Conservation (phyloP, 345 rosid genomes). For the Barbarea vulgaris region DNA sequence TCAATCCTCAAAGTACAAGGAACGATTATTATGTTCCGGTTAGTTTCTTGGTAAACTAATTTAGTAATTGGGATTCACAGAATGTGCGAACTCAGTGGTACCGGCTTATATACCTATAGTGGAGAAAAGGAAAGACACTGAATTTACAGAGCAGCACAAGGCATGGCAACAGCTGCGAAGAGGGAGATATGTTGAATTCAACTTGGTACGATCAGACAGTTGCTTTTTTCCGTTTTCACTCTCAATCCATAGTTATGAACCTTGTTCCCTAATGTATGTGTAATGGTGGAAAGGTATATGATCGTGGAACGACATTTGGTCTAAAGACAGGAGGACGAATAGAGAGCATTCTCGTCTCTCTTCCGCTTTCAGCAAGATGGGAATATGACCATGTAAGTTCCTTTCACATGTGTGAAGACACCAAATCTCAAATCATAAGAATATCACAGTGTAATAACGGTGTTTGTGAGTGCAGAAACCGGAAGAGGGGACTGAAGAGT, state of each 20-base stretch:
- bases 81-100: constrained; percentile 89
- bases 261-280: constrained; percentile 16
- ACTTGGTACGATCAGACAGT: constrained; percentile 58
- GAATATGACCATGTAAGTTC: constrained; percentile 90
- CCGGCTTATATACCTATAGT: constrained; percentile 92
- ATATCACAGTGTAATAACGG: constrained; percentile 28
- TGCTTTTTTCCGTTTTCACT: background rate
- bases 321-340: constrained; percentile 96
- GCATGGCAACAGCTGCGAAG: constrained; percentile 97
- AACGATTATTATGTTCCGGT: background rate
- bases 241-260: background rate
- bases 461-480: constrained; percentile 63
- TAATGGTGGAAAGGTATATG: constrained; percentile 65
- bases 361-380: constrained; percentile 94
- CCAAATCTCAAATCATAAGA: background rate
- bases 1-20: background rate
- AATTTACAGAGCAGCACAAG: constrained; percentile 77
- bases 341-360: constrained; percentile 96
- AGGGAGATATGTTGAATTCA: constrained; percentile 97
- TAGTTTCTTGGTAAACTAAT: constrained; percentile 27
- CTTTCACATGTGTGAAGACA: background rate
- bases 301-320: constrained; percentile 97
- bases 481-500: constrained; percentile 94
- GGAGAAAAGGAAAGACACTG: constrained; percentile 76
- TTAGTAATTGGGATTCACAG: constrained; percentile 43